A percentile compares a stretch with the other conserved stretches of the same genome.
These are phyloP conservation scores for Astrocystis sublimbata DNA, from an alignment of 495 filamentous ascomycete species.

Conservation along the genomic window DNA sequence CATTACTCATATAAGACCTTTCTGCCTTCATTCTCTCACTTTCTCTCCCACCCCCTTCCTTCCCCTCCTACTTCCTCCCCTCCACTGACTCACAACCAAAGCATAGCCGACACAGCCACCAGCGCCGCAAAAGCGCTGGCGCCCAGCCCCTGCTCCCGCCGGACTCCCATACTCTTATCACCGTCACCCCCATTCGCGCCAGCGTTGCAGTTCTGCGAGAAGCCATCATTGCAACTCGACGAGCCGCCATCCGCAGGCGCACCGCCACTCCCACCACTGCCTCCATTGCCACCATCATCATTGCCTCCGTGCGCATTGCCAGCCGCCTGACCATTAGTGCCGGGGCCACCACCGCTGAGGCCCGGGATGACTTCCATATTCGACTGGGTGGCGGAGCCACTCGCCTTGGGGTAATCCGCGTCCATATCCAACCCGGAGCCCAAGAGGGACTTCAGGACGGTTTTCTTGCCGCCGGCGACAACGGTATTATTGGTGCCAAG, in stretches of 20 bases:
- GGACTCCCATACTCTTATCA: conserved; percentile 32
- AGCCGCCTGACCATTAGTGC: conserved; percentile 33
- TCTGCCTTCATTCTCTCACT: too few relatives aligned
- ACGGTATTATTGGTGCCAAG: conserved; percentile 73
- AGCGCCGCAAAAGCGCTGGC: conserved; percentile 53
- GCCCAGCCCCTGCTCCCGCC: conserved; percentile 43
- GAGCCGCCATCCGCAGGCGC: conserved; percentile 22
- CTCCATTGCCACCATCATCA: conserved; percentile 18
- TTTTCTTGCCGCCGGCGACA: conserved; percentile 69
- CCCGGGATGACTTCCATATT: conserved; percentile 28
- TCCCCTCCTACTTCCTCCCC: background rate
- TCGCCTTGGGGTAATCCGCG: conserved; percentile 38
- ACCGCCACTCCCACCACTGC: conserved; percentile 8
- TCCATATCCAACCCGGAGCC: conserved; percentile 76
- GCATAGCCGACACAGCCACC: conserved; percentile 47
- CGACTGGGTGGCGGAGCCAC: conserved; percentile 28
- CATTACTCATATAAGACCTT: too few relatives aligned
- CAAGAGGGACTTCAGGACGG: conserved; percentile 75
- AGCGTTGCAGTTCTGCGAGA: conserved; percentile 34
- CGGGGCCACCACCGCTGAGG: conserved; percentile 38
- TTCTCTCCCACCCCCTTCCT: too few relatives aligned
- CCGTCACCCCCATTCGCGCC: conserved; percentile 25
- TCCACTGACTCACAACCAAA: conserved; percentile 36
- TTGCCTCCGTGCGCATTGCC: conserved; percentile 15
- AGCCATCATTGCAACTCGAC: conserved; percentile 32